Percentiles rank a stretch among this genome's conserved stretches.
Conservation (phyloP, 2,329 filamentous ascomycete species). For the Penicillium crustosum region DNA sequence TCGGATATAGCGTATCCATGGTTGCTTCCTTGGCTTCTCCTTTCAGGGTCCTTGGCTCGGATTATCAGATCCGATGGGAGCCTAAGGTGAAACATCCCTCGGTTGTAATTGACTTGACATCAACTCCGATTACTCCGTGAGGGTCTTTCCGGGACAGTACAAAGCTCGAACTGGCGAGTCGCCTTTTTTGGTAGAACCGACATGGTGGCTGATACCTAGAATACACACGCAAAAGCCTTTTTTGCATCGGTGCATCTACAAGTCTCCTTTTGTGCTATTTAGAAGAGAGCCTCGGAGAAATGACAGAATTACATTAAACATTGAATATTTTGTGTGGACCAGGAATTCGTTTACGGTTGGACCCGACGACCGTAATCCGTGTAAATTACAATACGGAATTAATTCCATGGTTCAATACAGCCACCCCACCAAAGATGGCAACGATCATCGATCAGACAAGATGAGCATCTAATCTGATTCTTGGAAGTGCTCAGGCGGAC, state of each 20-base stretch:
- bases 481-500: neutral
- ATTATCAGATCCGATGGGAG: constrained; percentile 2
- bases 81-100: neutral
- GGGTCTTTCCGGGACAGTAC: neutral
- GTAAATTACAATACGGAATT: neutral
- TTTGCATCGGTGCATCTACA: neutral
- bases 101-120: neutral
- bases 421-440: neutral
- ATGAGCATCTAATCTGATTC: constrained; percentile 35
- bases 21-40: constrained; percentile 4
- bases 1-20: neutral
- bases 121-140: neutral
- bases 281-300: neutral
- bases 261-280: too few species aligned
- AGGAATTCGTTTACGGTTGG: neutral
- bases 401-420: neutral
- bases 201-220: neutral
- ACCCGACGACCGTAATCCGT: neutral
- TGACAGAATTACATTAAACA: neutral
- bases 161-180: neutral
- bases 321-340: neutral
- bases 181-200: neutral
- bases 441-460: constrained; percentile 27
- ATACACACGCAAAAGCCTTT: neutral
- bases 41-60: neutral